These are phyloP conservation scores for Beauveria caledonica DNA, from an alignment of 2,329 filamentous ascomycete species.

Conservation along the genomic window DNA sequence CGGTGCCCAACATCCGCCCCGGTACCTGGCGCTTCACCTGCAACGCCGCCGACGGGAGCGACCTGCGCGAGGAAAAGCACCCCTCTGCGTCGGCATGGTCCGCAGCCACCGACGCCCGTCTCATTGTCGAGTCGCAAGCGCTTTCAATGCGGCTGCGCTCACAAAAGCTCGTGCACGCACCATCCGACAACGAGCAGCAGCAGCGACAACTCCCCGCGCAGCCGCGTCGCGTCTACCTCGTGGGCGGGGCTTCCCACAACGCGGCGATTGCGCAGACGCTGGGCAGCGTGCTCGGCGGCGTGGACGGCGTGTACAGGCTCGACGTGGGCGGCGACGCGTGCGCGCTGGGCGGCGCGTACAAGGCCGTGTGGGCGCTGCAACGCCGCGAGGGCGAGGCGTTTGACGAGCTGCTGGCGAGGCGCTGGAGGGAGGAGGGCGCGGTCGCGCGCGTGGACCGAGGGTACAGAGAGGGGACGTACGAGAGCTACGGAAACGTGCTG, in stretches of 20 bases:
- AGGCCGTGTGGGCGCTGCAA: slow-evolving; percentile 88
- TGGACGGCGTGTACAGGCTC: slow-evolving; percentile 84
- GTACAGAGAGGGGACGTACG: slow-evolving; percentile 66
- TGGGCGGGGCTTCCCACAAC: slow-evolving; percentile 86
- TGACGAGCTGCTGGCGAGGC: slow-evolving; percentile 72
- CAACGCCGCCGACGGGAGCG: slow-evolving; percentile 43
- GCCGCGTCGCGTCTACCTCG: slow-evolving; percentile 83
- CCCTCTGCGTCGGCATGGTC: slow-evolving; percentile 30
- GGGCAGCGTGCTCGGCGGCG: slow-evolving; percentile 80
- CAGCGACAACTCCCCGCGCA: slow-evolving; percentile 60
- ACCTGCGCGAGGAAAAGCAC: slow-evolving; percentile 31
- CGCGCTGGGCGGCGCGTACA: slow-evolving; percentile 88
- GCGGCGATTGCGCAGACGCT: slow-evolving; percentile 77
- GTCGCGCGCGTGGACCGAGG: slow-evolving; percentile 77
- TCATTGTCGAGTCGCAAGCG: slow-evolving; percentile 91
- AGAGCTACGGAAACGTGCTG: slow-evolving; percentile 68
- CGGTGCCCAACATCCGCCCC: slow-evolving; percentile 80
- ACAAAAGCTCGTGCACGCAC: slow-evolving; percentile 59
- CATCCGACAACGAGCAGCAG: slow-evolving; percentile 16
- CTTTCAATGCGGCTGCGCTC: slow-evolving; percentile 84
- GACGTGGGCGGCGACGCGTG: slow-evolving; percentile 95
- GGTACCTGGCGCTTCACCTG: slow-evolving; percentile 80
- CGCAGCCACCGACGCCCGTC: slow-evolving; percentile 66
- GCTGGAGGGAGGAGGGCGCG: slow-evolving; percentile 81
- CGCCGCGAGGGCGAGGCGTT: slow-evolving; percentile 63